These are phyloP conservation scores for Penstemon eatonii DNA, from an alignment of 257 asterid genomes.

Conservation along the genomic window DNA sequence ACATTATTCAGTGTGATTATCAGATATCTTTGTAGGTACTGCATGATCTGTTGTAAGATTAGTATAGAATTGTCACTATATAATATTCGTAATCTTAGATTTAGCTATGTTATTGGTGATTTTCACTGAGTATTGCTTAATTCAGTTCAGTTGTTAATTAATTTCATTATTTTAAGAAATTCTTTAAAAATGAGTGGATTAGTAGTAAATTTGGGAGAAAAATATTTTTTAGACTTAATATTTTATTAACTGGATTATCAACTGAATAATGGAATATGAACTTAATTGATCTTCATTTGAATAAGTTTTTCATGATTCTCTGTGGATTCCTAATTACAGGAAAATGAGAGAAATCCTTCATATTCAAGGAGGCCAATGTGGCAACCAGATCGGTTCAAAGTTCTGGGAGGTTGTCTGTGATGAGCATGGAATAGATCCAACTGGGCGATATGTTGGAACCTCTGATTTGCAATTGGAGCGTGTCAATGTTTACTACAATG, in stretches of 20 bases:
- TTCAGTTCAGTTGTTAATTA: background rate
- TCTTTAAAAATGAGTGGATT: background rate
- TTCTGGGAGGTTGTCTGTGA: slow-evolving; percentile 94
- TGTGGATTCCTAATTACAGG: slow-evolving; percentile 29
- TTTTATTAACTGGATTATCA: background rate
- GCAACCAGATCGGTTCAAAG: slow-evolving; percentile 91
- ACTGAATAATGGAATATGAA: background rate
- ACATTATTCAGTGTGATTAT: background rate
- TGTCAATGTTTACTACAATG: slow-evolving; percentile 82
- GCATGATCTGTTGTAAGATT: slow-evolving; percentile 4
- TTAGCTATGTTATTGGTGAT: background rate
- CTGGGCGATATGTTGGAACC: slow-evolving; percentile 78
- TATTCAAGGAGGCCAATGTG: slow-evolving; percentile 86
- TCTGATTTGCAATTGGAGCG: slow-evolving; percentile 89
- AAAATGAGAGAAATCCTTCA: slow-evolving; percentile 93
- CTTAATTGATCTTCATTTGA: background rate
- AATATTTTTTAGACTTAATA: background rate
- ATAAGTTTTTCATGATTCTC: slow-evolving; percentile 9
- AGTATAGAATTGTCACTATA: background rate
- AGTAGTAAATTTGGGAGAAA: background rate
- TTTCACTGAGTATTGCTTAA: too few species aligned
- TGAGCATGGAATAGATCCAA: slow-evolving; percentile 86
- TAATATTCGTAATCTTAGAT: background rate
- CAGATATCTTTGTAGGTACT: background rate
- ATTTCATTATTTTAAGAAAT: background rate